Percentiles rank a stretch among this genome's conserved stretches.
Evolutionary conservation across 768 basidiomycete genomes (phyloP).

Genomic region (Inosperma sp.): DNA sequence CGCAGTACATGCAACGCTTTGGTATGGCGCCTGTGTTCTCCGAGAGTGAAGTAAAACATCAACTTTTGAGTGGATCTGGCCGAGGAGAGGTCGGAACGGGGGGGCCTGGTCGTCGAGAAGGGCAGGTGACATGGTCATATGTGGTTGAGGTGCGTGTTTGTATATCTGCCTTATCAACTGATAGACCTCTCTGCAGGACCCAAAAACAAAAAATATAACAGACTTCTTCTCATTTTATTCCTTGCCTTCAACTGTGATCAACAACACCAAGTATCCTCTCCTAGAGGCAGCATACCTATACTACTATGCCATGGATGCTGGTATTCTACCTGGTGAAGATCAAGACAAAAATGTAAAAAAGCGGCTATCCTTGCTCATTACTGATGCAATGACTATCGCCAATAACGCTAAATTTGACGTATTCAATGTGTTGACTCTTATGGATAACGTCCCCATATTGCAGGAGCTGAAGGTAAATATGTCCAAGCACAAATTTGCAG

Average conservation of each 20-base stretch:
- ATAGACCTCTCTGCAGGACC: conserved; percentile 53
- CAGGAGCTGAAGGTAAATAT: conserved; percentile 69
- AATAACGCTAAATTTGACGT: conserved; percentile 90
- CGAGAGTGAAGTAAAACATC: conserved; percentile 77
- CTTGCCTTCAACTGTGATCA: conserved; percentile 90
- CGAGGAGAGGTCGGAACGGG: conserved; percentile 48
- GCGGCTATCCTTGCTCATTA: conserved; percentile 66
- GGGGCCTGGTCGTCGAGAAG: conserved; percentile 49
- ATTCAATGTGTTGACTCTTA: conserved; percentile 89
- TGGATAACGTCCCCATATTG: conserved; percentile 87
- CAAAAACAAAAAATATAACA: conserved; percentile 75
- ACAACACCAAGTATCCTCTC: conserved; percentile 59
- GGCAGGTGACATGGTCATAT: conserved; percentile 93
- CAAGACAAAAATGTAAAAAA: conserved; percentile 59
- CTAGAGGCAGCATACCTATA: conserved; percentile 94
- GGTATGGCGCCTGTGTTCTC: conserved; percentile 73
- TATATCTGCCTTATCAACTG: background rate
- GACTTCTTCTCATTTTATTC: conserved; percentile 98
- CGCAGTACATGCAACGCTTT: conserved; percentile 79
- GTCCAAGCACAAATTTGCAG: background rate
- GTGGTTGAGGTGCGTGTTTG: conserved; percentile 77
- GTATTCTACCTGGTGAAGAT: conserved; percentile 58
- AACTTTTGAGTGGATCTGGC: conserved; percentile 84
- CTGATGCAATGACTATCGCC: conserved; percentile 79
- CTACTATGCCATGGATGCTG: conserved; percentile 86